A percentile compares a stretch with the other conserved stretches of the same genome.
phyloP scores from a whole-genome alignment of 306 rosid species.

The Casuarina cunninghamiana region DNA sequence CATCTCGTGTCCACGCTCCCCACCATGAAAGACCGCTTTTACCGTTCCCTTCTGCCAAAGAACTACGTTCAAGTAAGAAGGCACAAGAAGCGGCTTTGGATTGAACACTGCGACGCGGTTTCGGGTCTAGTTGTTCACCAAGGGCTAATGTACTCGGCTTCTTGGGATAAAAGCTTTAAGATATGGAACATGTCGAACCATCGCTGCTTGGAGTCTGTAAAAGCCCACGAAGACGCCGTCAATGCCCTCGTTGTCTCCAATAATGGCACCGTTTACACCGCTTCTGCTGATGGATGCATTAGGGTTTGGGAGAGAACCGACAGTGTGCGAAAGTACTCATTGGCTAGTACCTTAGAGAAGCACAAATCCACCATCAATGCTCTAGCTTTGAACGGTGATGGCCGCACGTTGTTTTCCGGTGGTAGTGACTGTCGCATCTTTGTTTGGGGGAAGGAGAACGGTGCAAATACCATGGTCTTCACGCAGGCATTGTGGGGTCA shows the following conservation, averaged over 20 bases:
- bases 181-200: slow-evolving; percentile 45
- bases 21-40: slow-evolving; percentile 47
- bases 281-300: slow-evolving; percentile 53
- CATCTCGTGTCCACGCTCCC: slow-evolving; percentile 54
- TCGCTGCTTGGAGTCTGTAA: slow-evolving; percentile 55
- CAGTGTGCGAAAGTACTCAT: slow-evolving; percentile 23
- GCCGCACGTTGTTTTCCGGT: slow-evolving; percentile 41
- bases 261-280: slow-evolving; percentile 60
- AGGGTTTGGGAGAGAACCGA: slow-evolving; percentile 55
- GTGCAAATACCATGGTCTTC: slow-evolving; percentile 14
- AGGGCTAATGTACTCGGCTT: slow-evolving; percentile 47
- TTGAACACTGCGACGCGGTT: slow-evolving; percentile 62
- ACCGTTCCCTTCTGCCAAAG: slow-evolving; percentile 41
- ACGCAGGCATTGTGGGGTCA: slow-evolving; percentile 49
- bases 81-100: slow-evolving; percentile 52
- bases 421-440: slow-evolving; percentile 37
- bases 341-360: slow-evolving; percentile 29
- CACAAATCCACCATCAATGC: slow-evolving; percentile 41
- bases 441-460: slow-evolving; percentile 41
- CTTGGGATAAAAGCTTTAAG: slow-evolving; percentile 69
- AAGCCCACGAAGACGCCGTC: slow-evolving; percentile 62
- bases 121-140: slow-evolving; percentile 41
- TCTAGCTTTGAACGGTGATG: slow-evolving; percentile 34
- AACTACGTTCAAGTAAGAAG: slow-evolving; percentile 52
- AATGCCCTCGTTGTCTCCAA: slow-evolving; percentile 48